Evolutionary conservation across 352 stramenopile genomes (phyloP).

Genomic region (Globisporangium recalcitrans): DNA sequence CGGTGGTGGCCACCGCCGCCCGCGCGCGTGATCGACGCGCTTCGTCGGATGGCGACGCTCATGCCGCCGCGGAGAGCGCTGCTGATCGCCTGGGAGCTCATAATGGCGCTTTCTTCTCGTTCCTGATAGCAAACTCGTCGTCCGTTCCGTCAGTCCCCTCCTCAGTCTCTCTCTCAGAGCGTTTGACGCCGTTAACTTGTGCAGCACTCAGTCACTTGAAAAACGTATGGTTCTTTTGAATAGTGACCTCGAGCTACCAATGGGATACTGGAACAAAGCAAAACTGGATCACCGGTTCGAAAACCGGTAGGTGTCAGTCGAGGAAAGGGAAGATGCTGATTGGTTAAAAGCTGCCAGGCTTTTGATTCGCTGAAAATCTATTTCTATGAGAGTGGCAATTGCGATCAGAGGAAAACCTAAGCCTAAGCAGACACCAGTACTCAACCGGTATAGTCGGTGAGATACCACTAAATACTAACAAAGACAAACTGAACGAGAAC

Average conservation of each 20-base stretch:
- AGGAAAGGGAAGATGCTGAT: neutral
- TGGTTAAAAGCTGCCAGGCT: neutral
- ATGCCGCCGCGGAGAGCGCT: constrained; percentile 54
- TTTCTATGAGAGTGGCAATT: too few relatives aligned
- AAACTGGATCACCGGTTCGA: neutral
- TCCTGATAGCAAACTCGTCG: constrained; percentile 5
- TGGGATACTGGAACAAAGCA: neutral
- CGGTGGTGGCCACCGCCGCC: constrained; percentile 48
- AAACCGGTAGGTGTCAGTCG: neutral
- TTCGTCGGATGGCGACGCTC: constrained; percentile 48
- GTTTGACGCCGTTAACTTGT: constrained; percentile 3
- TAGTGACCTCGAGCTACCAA: neutral
- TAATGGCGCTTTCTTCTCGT: constrained; percentile 14
- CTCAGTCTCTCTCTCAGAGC: neutral
- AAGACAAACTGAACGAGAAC: too few relatives aligned
- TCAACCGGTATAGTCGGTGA: too few relatives aligned
- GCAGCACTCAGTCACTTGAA: neutral
- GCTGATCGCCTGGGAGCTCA: constrained; percentile 62
- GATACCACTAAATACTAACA: too few relatives aligned
- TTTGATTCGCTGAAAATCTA: neutral
- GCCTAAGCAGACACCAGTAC: too few relatives aligned
- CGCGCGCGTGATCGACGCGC: constrained; percentile 42
- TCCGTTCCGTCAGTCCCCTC: constrained; percentile 2
- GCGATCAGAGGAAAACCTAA: too few relatives aligned
- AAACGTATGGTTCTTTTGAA: neutral